A percentile compares a stretch with the other conserved stretches of the same genome.
These are phyloP conservation scores for Bathelium albidoporum DNA, from an alignment of 495 filamentous ascomycete species.

Conservation along the genomic window DNA sequence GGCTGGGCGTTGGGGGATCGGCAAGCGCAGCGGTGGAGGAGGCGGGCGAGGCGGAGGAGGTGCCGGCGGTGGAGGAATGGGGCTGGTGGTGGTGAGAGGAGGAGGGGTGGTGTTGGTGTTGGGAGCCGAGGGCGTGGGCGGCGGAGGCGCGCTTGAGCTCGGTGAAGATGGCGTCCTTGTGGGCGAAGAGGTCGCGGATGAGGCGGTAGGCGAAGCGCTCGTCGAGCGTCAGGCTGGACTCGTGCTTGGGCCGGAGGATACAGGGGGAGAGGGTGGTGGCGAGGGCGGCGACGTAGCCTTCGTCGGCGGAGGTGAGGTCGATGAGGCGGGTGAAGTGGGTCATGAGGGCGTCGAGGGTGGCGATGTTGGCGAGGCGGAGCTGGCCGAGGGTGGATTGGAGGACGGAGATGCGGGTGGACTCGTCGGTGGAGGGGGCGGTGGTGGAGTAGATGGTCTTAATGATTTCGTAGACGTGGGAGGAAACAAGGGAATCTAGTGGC, in stretches of 20 bases:
- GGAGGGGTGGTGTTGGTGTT: slow-evolving; percentile 43
- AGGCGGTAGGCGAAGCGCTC: slow-evolving; percentile 90
- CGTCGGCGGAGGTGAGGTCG: slow-evolving; percentile 91
- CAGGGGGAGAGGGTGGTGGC: slow-evolving; percentile 75
- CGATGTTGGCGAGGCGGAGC: slow-evolving; percentile 92
- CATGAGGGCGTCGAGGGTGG: slow-evolving; percentile 93
- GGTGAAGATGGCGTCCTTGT: slow-evolving; percentile 90
- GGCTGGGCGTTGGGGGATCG: slow-evolving; percentile 40
- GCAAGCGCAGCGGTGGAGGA: slow-evolving; percentile 52
- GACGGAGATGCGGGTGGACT: slow-evolving; percentile 70
- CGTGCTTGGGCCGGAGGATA: slow-evolving; percentile 72
- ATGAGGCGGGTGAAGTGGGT: slow-evolving; percentile 97
- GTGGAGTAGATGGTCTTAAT: slow-evolving; percentile 93
- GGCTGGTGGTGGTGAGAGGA: slow-evolving; percentile 53
- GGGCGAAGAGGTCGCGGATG: slow-evolving; percentile 81
- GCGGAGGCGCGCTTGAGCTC: slow-evolving; percentile 82
- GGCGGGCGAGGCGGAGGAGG: slow-evolving; percentile 44
- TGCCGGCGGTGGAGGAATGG: slow-evolving; percentile 59
- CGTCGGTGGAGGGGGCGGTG: slow-evolving; percentile 57
- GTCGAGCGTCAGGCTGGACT: slow-evolving; percentile 86
- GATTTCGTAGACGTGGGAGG: slow-evolving; percentile 97
- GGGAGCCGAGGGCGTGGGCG: slow-evolving; percentile 37
- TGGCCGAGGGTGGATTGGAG: slow-evolving; percentile 93
- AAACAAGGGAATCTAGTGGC: slow-evolving; percentile 77
- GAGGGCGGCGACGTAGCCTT: slow-evolving; percentile 67